Percentiles rank a stretch among this genome's conserved stretches.
Conservation (phyloP, 495 filamentous ascomycete genomes). For the Aspergillus wentii region DNA sequence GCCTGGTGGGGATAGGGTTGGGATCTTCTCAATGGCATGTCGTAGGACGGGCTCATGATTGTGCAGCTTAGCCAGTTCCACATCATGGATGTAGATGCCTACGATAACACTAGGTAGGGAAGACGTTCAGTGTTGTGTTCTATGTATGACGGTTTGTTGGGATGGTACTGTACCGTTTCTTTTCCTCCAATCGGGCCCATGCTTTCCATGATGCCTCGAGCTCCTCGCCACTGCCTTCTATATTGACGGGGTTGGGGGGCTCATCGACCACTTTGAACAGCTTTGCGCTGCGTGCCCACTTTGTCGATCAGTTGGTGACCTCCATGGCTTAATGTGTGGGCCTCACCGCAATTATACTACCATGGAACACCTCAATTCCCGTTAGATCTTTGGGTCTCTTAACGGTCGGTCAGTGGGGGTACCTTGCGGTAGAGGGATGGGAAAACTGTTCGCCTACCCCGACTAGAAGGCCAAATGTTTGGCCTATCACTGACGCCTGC, state of each 20-base stretch:
- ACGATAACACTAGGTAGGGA: slow-evolving; percentile 13
- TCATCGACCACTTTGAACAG: neutral
- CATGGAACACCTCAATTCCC: slow-evolving; percentile 29
- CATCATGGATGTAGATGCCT: slow-evolving; percentile 22
- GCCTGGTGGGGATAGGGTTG: slow-evolving; percentile 15
- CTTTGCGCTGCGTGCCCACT: slow-evolving; percentile 4
- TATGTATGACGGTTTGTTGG: no score
- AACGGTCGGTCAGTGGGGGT: neutral
- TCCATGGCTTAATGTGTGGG: neutral
- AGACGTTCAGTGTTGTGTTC: no score
- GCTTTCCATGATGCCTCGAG: slow-evolving; percentile 14
- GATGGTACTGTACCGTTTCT: slow-evolving; percentile 19
- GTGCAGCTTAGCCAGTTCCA: slow-evolving; percentile 24
- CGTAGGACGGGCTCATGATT: slow-evolving; percentile 27
- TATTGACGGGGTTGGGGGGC: no score
- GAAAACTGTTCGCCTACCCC: slow-evolving; percentile 10
- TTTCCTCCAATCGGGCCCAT: slow-evolving; percentile 15
- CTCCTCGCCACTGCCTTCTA: slow-evolving; percentile 7
- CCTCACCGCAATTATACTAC: slow-evolving; percentile 23
- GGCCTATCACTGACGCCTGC: slow-evolving; percentile 30
- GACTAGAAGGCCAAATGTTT: slow-evolving; percentile 31
- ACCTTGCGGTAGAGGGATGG: neutral
- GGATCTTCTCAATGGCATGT: slow-evolving; percentile 12
- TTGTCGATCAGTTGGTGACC: neutral
- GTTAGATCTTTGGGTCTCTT: slow-evolving; percentile 20